Evolutionary conservation across 2,329 filamentous ascomycete genomes (phyloP).

Genomic region (Teratosphaeria destructans): DNA sequence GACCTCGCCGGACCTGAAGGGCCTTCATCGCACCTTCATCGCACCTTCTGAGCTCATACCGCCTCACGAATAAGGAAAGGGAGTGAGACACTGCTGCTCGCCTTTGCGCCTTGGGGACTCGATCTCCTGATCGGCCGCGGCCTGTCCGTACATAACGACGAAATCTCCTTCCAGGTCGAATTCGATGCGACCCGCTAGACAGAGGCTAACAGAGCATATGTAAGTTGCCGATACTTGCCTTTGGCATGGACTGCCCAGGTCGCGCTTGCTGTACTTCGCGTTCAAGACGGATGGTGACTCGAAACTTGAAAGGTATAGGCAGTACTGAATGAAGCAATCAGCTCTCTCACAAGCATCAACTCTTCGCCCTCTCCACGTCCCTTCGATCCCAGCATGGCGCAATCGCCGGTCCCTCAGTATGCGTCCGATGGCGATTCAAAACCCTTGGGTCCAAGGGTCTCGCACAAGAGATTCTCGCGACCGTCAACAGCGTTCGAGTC

Average conservation of each 20-base stretch:
- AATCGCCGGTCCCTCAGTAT: neutral
- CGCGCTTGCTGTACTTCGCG: neutral
- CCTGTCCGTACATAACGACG: neutral
- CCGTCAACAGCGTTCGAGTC: conserved; percentile 12
- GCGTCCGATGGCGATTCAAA: neutral
- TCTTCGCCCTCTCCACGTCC: neutral
- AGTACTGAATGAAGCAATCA: neutral
- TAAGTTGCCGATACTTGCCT: conserved; percentile 7
- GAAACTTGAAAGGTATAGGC: neutral
- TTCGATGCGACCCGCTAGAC: neutral
- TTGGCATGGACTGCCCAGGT: conserved; percentile 6
- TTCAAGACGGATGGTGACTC: neutral
- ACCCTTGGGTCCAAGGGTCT: neutral
- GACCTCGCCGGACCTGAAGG: no score
- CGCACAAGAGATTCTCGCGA: neutral
- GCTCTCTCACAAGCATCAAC: neutral
- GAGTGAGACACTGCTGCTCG: no score
- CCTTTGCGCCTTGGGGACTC: no score
- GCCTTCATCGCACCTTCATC: no score
- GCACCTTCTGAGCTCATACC: no score
- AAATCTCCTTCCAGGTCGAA: neutral
- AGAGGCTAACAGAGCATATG: conserved; percentile 17
- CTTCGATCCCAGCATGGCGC: neutral
- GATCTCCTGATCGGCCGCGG: no score
- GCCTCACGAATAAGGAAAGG: no score